Evolutionary conservation across 2,329 filamentous ascomycete species (phyloP).

Genomic region (Scortechinia acanthostroma): DNA sequence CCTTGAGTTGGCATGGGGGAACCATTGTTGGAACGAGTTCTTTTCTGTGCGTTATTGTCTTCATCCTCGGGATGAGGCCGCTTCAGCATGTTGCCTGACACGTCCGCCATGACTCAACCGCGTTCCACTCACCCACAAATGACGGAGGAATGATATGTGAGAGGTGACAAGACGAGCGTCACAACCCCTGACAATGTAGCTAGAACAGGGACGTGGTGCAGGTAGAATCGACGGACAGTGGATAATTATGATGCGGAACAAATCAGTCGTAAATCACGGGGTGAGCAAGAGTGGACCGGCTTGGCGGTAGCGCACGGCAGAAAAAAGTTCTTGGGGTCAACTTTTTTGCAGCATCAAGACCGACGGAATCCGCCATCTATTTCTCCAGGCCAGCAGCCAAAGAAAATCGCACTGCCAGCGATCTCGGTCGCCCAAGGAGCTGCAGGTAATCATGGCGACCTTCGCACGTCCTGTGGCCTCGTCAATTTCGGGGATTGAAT

Average conservation of each 20-base stretch:
- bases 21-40: constrained; percentile 37
- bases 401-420: constrained; percentile 2
- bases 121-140: constrained; percentile 11
- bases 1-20: constrained; percentile 30
- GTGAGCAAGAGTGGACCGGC: background rate
- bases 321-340: background rate
- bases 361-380: too few relatives aligned
- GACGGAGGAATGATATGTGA: background rate
- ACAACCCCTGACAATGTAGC: too few relatives aligned
- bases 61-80: constrained; percentile 36
- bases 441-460: constrained; percentile 41
- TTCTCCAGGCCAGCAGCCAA: background rate
- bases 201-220: too few relatives aligned
- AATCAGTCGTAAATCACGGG: background rate
- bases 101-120: constrained; percentile 30
- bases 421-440: constrained; percentile 5
- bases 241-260: background rate
- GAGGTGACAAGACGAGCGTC: background rate
- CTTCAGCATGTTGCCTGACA: constrained; percentile 31
- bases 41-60: constrained; percentile 31
- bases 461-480: constrained; percentile 77
- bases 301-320: background rate
- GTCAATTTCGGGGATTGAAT: constrained; percentile 79
- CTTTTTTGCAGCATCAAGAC: background rate
- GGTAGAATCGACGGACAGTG: too few relatives aligned